Evolutionary conservation across 495 filamentous ascomycete species (phyloP), one percentile per base, ranked within the genome.

Genomic region (Coniosporium apollinis): DNA sequence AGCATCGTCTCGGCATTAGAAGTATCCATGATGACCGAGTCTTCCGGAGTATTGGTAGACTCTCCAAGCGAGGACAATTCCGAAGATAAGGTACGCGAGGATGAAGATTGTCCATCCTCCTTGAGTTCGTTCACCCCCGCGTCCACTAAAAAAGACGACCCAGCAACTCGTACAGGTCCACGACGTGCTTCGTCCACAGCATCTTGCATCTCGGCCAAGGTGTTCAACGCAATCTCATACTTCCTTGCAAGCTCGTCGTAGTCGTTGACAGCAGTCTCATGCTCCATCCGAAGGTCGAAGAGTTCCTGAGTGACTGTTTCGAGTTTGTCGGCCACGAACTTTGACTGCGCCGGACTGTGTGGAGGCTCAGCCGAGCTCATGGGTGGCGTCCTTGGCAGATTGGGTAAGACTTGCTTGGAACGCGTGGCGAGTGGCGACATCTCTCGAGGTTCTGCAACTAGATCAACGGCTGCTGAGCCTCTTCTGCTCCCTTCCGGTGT

Each of bases 1-100:
- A 25, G 17, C 18, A 51, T 56, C 22, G 59, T 59, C 43, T 68
- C 70, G 35, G 60, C 58, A 55, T 76, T 67, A 46, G 73, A 74
- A 18, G 64, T 63, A 47, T 75, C n/a, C n/a, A n/a, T n/a, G n/a
- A n/a, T n/a, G n/a, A n/a, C n/a, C n/a, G n/a, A n/a, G n/a, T n/a
- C n/a, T n/a, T n/a, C 67, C 49, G 63, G 61, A 47, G 73, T 73
- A 52, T 67, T 65, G 46, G 71, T 74, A 52, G 82, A 85, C 53
- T 78, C 83, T 73, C 77, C 80, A 72, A 66, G 82, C 64, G 78
- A 94, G 61, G 82, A 94, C 57, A 93, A 74, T 59, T 94, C 86
- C 72, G 84, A 86, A 42, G 82, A 94, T 52, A 94, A 82, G 58
- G 86, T 93, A 55, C 79, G 85, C 71, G 82, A 83, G 64, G 78